A percentile compares a stretch with the other conserved stretches of the same genome.
phyloP scores from a whole-genome alignment of 2,329 filamentous ascomycete species.

The Exophiala phaeomuriformis region DNA sequence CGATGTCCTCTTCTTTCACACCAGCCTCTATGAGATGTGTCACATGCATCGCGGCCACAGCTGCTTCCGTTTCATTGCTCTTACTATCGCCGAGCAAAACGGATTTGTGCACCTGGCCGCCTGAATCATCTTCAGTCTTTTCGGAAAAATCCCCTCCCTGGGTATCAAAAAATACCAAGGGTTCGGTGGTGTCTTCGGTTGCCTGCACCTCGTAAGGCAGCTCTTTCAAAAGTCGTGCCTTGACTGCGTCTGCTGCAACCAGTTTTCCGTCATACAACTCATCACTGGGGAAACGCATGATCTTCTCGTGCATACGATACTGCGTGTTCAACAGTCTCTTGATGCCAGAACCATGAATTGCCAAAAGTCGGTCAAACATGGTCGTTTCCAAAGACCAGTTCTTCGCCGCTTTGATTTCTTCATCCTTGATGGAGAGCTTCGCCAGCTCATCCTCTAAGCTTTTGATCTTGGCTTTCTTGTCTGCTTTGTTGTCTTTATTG shows the following conservation, averaged over 20 bases:
- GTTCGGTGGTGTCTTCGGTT: conserved; percentile 79
- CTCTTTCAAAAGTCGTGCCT: conserved; percentile 64
- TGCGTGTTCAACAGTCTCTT: conserved; percentile 95
- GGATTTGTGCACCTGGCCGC: conserved; percentile 42
- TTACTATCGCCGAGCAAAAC: conserved; percentile 66
- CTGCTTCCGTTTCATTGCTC: conserved; percentile 85
- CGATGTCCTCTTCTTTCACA: conserved; percentile 74
- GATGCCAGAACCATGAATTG: conserved; percentile 70
- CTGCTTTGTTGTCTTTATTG: conserved; percentile 31
- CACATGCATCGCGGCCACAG: conserved; percentile 72
- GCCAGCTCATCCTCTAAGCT: conserved; percentile 34
- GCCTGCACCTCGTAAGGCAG: conserved; percentile 69
- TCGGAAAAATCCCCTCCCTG: conserved; percentile 91
- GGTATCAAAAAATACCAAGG: conserved; percentile 89
- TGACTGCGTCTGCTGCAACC: conserved; percentile 72
- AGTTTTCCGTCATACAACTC: conserved; percentile 79
- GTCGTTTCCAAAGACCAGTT: conserved; percentile 72
- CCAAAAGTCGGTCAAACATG: conserved; percentile 80
- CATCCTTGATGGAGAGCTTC: conserved; percentile 31
- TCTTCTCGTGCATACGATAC: conserved; percentile 94
- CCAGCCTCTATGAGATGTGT: conserved; percentile 68
- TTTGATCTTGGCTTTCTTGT: conserved; percentile 38
- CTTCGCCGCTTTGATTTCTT: conserved; percentile 33
- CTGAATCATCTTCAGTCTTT: conserved; percentile 65
- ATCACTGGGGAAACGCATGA: conserved; percentile 89